These are phyloP conservation scores for Penicillium parvum DNA, from an alignment of 495 filamentous ascomycete species.

Conservation along the genomic window DNA sequence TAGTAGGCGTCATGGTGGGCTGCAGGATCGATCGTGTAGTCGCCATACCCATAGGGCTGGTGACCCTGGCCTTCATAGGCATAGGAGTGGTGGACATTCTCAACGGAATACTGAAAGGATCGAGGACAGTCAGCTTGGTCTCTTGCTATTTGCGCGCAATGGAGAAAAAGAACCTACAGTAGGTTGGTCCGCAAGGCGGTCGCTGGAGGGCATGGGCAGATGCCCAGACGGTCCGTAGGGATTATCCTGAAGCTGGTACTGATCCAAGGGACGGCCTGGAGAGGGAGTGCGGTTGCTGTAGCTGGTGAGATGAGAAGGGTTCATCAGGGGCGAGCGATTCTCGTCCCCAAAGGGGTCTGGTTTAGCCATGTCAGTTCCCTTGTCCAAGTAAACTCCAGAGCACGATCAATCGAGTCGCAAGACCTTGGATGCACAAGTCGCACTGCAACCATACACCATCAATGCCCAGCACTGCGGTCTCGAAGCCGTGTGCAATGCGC, in stretches of 20 bases:
- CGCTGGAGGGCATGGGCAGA: constrained; percentile 68
- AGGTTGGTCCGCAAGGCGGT: constrained; percentile 66
- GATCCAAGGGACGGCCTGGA: constrained; percentile 54
- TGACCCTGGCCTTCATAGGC: constrained; percentile 53
- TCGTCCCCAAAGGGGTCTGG: constrained; percentile 53
- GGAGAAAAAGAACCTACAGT: constrained; percentile 55
- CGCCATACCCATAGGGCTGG: constrained; percentile 46
- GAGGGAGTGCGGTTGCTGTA: constrained; percentile 45
- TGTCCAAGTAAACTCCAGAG: constrained; percentile 2
- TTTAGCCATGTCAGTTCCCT: constrained; percentile 16
- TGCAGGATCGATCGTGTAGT: constrained; percentile 75
- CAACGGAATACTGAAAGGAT: constrained; percentile 65
- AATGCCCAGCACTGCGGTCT: constrained; percentile 17
- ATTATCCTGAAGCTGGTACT: constrained; percentile 69
- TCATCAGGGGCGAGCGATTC: constrained; percentile 50
- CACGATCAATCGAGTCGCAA: constrained; percentile 5
- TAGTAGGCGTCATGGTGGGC: constrained; percentile 85
- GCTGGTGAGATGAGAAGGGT: constrained; percentile 48
- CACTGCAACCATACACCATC: constrained; percentile 12
- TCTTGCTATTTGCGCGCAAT: constrained; percentile 1
- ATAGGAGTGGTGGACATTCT: constrained; percentile 67
- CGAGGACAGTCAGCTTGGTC: constrained; percentile 7
- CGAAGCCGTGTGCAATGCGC: constrained; percentile 11
- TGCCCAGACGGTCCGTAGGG: constrained; percentile 51
- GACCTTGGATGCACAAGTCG: not conserved